Evolutionary conservation across 805 yeast species (phyloP).

Genomic region (Starmerella potacharoeniae): DNA sequence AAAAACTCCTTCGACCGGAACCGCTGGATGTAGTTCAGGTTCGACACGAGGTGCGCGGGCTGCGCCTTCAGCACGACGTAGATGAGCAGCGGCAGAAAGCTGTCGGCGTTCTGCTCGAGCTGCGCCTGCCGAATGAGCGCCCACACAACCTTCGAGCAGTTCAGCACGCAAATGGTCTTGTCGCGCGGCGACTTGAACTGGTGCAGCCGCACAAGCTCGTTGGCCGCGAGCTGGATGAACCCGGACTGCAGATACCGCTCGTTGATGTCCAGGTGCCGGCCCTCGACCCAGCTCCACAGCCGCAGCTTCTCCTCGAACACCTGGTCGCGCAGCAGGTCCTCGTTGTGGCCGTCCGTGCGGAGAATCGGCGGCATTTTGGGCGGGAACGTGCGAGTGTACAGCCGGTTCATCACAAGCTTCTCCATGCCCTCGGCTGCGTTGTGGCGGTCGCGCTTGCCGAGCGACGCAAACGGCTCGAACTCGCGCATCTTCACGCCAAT

Average conservation of each 20-base stretch:
- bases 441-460: constrained; percentile 39
- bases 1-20: constrained; percentile 66
- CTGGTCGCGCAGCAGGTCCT: constrained; percentile 54
- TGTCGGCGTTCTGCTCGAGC: constrained; percentile 80
- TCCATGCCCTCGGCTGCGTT: constrained; percentile 87
- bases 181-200: constrained; percentile 88
- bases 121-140: constrained; percentile 62
- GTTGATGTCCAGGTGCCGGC: constrained; percentile 67
- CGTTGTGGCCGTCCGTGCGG: constrained; percentile 44
- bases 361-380: constrained; percentile 46
- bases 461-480: constrained; percentile 57
- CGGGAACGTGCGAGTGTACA: constrained; percentile 68
- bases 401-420: constrained; percentile 77
- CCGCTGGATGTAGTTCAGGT: constrained; percentile 72
- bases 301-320: constrained; percentile 41
- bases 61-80: constrained; percentile 63
- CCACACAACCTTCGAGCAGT: constrained; percentile 85
- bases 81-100: constrained; percentile 80
- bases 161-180: constrained; percentile 79
- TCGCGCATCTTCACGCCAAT: constrained; percentile 34
- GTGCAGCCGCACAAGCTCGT: constrained; percentile 67
- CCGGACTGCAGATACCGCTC: constrained; percentile 36
- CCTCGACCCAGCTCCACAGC: constrained; percentile 61
- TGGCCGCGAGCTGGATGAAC: constrained; percentile 55
- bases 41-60: constrained; percentile 57